These are phyloP conservation scores for Cyclotella kingstonii DNA, from an alignment of 108 stramenopile genomes.

Conservation along the genomic window DNA sequence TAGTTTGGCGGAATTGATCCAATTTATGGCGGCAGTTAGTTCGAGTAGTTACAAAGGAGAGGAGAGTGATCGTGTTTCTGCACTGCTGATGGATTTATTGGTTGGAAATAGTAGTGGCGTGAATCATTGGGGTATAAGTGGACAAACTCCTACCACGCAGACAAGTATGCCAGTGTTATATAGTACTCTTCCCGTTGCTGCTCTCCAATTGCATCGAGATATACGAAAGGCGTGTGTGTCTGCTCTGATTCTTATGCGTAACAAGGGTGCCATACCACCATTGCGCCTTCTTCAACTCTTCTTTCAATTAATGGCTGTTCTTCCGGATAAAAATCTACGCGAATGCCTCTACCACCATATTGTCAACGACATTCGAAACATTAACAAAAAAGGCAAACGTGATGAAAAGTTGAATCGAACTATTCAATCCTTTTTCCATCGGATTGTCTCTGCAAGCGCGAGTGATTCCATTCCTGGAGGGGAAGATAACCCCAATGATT, in stretches of 20 bases:
- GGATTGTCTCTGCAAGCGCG: slow-evolving; percentile 52
- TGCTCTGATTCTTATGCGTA: slow-evolving; percentile 88
- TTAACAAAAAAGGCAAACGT: slow-evolving; percentile 84
- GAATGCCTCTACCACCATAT: slow-evolving; percentile 86
- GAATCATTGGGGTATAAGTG: slow-evolving; percentile 4
- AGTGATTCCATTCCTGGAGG: slow-evolving; percentile 28
- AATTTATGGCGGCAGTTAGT: slow-evolving; percentile 86
- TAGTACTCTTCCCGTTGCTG: slow-evolving; percentile 51
- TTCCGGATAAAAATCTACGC: slow-evolving; percentile 87
- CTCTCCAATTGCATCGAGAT: slow-evolving; percentile 79
- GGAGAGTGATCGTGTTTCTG: slow-evolving; percentile 74
- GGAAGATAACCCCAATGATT: slow-evolving; percentile 56
- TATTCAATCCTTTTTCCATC: slow-evolving; percentile 81
- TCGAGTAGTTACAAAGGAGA: slow-evolving; percentile 73
- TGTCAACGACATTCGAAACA: slow-evolving; percentile 87
- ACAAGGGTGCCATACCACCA: slow-evolving; percentile 83
- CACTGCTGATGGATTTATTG: slow-evolving; percentile 76
- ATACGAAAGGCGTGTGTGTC: slow-evolving; percentile 87
- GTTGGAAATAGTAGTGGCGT: slow-evolving; percentile 41
- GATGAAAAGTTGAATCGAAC: slow-evolving; percentile 83
- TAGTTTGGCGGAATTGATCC: slow-evolving; percentile 81
- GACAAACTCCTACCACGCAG: neutral
- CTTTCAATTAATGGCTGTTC: slow-evolving; percentile 87
- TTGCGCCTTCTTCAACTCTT: slow-evolving; percentile 84
- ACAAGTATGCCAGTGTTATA: slow-evolving; percentile 24